Base-by-base conservation (phyloP, 257 asterid genomes). In the Anisodus tanguticus region DNA sequence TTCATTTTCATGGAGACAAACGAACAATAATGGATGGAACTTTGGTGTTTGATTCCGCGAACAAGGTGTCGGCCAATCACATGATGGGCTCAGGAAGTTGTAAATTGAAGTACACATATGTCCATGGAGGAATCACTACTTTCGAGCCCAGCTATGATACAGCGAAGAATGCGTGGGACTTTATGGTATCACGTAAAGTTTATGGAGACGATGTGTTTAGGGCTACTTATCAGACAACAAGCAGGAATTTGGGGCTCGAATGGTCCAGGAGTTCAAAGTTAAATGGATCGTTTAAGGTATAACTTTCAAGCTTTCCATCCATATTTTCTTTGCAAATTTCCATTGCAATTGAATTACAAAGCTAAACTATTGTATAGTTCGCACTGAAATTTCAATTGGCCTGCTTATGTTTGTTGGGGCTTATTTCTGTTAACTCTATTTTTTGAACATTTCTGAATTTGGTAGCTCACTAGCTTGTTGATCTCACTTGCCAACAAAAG, bases 41-140 rank as follows among this genome's bases (percentile, higher is more conserved):
- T 77, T 87, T 97, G 88, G 91, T 89, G 85, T 66, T 97, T 88
- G 99, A 97, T 89, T 84, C 97, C 0, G 91, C 91, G 8, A 97
- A 94, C 84, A 97, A 97, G 95, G 93, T 94, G 53, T 95, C 99
- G 11, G 98, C 90, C 2, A 94, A 93, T 88, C 98, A 97, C 66
- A 84, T 92, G 83, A 87, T 97, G 66, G 98, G 98, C 41, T 92
- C 97, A 2, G 92, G 83, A 78, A 92, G 85, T 84, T 85, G 95
- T 55, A 97, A 89, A 89, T 79, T 94, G 63, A 97, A 94, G 95
- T 97, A 97, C 80, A 92, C 89, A 77, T 97, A 92, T 83, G 67
- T 90, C 76, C 99, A 97, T 51, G 93, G 91, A 60, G 95, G 98
- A 51, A 37, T 90, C 85, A 90, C 94, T 26, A 90, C 98, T 8